These are phyloP conservation scores for Pyropia haitanensis DNA, from an alignment of 23 red algal genomes.

Conservation along the genomic window DNA sequence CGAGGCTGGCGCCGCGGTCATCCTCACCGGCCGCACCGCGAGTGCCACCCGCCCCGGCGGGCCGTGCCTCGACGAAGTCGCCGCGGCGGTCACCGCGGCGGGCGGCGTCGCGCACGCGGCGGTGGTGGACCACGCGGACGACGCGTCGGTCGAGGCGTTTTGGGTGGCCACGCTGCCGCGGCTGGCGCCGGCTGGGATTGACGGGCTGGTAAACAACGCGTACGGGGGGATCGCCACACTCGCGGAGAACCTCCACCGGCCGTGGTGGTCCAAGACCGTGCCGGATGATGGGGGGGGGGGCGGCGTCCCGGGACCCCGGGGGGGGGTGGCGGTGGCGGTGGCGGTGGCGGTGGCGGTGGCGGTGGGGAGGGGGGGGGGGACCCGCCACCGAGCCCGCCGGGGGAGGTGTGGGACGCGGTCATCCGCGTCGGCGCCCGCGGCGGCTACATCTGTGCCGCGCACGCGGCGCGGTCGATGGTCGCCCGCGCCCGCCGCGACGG, in stretches of 20 bases:
- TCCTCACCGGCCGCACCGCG: constrained; percentile 35
- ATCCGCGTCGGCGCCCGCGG: constrained; percentile 39
- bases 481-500: constrained; percentile 1
- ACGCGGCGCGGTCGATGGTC: constrained; percentile 30
- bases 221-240: constrained; percentile 24
- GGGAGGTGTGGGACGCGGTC: constrained; percentile 37
- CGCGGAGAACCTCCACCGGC: constrained; percentile 1
- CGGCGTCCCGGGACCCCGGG: no score
- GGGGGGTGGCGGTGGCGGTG: no score
- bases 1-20: constrained; percentile 48
- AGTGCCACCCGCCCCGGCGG: background rate
- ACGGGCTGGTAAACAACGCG: constrained; percentile 73
- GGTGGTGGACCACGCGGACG: constrained; percentile 37
- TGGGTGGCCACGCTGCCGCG: background rate
- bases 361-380: no score
- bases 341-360: no score
- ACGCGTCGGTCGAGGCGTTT: constrained; percentile 20
- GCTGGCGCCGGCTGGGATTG: constrained; percentile 13
- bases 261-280: constrained; percentile 33
- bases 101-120: constrained; percentile 38
- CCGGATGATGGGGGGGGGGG: constrained; percentile 9
- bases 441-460: constrained; percentile 23
- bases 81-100: constrained; percentile 12
- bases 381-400: constrained; percentile 6
- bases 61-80: constrained; percentile 13